Evolutionary conservation across 2,329 filamentous ascomycete species (phyloP).

Genomic region (Podosphaera leucotricha): DNA sequence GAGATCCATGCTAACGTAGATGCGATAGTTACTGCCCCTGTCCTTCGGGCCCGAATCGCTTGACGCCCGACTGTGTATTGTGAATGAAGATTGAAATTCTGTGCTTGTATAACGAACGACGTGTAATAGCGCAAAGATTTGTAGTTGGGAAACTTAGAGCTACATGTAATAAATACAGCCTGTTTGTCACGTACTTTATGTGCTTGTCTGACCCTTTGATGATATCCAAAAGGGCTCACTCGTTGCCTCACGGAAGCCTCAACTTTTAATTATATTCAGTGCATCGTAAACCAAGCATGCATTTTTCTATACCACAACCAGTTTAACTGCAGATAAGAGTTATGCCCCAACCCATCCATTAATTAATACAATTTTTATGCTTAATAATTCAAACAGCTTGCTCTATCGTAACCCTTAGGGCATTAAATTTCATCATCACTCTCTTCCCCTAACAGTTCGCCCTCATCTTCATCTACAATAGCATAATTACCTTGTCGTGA

Average conservation of each 20-base stretch:
- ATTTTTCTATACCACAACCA: background rate
- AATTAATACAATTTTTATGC: background rate
- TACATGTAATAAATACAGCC: too few species aligned
- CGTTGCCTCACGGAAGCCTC: background rate
- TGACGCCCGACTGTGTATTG: too few species aligned
- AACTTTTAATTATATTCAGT: background rate
- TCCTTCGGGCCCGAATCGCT: background rate
- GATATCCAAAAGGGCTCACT: background rate
- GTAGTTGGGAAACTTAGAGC: too few species aligned
- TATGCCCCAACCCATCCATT: background rate
- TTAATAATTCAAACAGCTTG: background rate
- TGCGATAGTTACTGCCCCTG: background rate
- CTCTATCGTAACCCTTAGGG: background rate
- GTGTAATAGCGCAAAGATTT: too few species aligned
- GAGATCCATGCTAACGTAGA: background rate
- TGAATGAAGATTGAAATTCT: too few species aligned
- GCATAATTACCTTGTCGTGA: conserved; percentile 72
- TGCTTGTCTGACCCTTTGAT: background rate
- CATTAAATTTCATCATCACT: conserved; percentile 64
- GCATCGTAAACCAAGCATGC: too few species aligned
- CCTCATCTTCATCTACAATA: conserved; percentile 77
- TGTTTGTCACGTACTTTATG: background rate
- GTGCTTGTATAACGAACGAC: too few species aligned
- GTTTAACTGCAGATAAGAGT: background rate
- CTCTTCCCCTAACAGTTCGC: conserved; percentile 79